Percentiles rank a stretch among this genome's conserved stretches.
phyloP scores from a whole-genome alignment of 306 rosid species.

The Potentilla sterilis region DNA sequence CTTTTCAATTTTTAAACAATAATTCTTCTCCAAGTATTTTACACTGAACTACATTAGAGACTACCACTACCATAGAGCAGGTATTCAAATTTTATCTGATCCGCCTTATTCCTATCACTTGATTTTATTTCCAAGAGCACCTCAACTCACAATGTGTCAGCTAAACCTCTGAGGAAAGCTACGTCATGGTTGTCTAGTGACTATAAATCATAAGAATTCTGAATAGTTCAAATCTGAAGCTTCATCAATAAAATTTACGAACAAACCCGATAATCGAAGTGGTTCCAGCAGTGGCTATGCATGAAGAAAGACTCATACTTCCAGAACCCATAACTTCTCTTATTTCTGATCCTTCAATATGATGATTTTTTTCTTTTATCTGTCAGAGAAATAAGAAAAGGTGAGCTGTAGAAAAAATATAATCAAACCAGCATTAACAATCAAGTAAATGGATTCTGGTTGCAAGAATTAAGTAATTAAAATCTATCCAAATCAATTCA shows the following conservation, averaged over 20 bases:
- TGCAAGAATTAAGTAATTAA: neutral
- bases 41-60: neutral
- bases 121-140: neutral
- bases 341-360: constrained; percentile 58
- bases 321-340: constrained; percentile 53
- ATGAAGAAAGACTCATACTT: constrained; percentile 52
- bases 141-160: neutral
- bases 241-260: constrained; percentile 13
- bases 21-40: neutral
- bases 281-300: constrained; percentile 91
- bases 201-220: neutral
- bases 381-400: constrained; percentile 26
- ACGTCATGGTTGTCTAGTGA: neutral
- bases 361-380: constrained; percentile 50
- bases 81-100: neutral
- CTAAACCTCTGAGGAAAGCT: neutral
- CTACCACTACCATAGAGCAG: neutral
- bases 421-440: neutral
- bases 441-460: neutral
- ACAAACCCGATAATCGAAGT: constrained; percentile 77
- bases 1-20: neutral
- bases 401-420: neutral
- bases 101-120: neutral
- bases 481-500: neutral
- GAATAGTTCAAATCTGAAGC: neutral